Conservation (phyloP, 1,284 basidiomycete species). For the Boletus mariae region DNA sequence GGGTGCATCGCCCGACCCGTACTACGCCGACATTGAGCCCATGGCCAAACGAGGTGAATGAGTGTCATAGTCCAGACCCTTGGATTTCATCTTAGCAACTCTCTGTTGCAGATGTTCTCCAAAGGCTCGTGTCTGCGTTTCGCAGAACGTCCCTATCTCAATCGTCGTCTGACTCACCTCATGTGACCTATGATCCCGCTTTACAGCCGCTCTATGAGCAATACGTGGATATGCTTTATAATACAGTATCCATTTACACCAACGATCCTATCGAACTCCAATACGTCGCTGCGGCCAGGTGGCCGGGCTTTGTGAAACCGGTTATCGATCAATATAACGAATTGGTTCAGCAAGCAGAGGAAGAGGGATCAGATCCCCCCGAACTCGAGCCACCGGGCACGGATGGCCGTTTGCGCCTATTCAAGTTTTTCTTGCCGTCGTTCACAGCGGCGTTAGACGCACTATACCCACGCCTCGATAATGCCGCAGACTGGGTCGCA, state of each 20-base stretch:
- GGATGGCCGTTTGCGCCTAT: conserved; percentile 59
- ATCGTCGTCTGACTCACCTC: conserved; percentile 21
- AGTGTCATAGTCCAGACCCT: conserved; percentile 11
- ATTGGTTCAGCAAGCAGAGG: conserved; percentile 17
- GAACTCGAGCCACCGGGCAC: conserved; percentile 43
- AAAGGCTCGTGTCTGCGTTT: conserved; percentile 19
- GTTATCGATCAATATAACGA: conserved; percentile 51
- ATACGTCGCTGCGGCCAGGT: conserved; percentile 74
- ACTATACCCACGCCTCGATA: conserved; percentile 61
- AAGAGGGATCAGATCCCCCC: conserved; percentile 26
- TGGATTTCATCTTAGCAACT: not conserved
- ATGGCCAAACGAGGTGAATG: conserved; percentile 67
- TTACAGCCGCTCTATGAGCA: conserved; percentile 61
- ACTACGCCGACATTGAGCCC: conserved; percentile 61
- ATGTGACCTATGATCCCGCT: conserved; percentile 47
- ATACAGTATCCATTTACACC: conserved; percentile 63
- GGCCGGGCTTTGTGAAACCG: conserved; percentile 75
- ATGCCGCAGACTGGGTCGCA: conserved; percentile 57
- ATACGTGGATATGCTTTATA: conserved; percentile 62
- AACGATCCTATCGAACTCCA: conserved; percentile 67
- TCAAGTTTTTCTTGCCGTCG: conserved; percentile 55
- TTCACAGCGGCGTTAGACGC: conserved; percentile 58
- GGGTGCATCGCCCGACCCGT: conserved; percentile 74
- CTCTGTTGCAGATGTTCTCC: conserved; percentile 12
- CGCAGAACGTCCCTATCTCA: conserved; percentile 11